Base-by-base conservation (phyloP, 352 stramenopile genomes). In the Pythium grandisporangium region DNA sequence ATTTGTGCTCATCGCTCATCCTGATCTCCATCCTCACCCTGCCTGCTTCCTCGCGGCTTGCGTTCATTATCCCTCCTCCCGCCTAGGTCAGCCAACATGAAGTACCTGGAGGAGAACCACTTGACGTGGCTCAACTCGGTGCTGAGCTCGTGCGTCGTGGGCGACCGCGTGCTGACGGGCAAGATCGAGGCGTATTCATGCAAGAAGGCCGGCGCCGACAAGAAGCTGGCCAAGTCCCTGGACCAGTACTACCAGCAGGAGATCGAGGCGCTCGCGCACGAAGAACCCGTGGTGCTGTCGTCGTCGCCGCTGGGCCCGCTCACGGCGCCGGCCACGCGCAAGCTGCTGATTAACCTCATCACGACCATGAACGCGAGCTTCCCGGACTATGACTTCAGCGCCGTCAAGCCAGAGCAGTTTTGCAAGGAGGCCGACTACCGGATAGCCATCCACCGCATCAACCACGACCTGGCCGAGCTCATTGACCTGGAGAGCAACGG, bases 401-500 rank as follows among this genome's bases (percentile, higher is more conserved):
- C 73, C 6, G 71, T 93, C 17, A 78, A 79, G 41, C 80, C 84
- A 13, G 86, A 96, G 44, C 84, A 96, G 64, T 97, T 97, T 49
- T 66, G 67, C 33, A 94, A 93, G 46, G 76, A 96, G 43, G 49
- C 55, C 34, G 76, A 92, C 64, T 87, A 90, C 51, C 73, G 78
- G 46, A 74, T 86, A 66, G 80, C 90, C 2, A 57, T 94, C 36
- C 86, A 95, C 41, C 63, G 67, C 36, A 84, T 96, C 48, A 95
- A 95, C 66, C 76, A 86, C 45, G 62, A 95, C 55, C 61, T 95
- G 45, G 74, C 73, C 6, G 84, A 95, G 49, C 62, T 92, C 20
- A 51, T 98, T 34, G 97, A 99, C 55, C 96, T 98, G 47, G 96
- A 99, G 69, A 92, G 78, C 26, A 96, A 93, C 38, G 90, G 98